Conservation (phyloP, 2,329 filamentous ascomycete species). For the Colletotrichum higginsianum region DNA sequence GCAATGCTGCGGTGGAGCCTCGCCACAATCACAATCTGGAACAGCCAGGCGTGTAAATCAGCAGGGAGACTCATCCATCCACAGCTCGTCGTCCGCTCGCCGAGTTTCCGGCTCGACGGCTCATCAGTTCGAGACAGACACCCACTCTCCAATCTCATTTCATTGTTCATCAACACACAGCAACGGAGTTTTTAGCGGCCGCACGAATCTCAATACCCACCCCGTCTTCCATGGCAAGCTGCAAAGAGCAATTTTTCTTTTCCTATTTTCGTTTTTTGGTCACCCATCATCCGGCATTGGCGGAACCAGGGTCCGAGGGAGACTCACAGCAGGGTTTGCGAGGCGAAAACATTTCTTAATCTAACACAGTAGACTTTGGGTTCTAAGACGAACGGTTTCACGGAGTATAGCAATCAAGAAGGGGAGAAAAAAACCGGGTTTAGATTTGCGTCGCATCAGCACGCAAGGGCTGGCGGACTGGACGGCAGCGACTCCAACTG, state of each 20-base stretch:
- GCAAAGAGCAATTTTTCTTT: neutral
- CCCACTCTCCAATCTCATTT: neutral
- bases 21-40: slow-evolving; percentile 13
- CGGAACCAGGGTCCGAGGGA: neutral
- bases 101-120: neutral
- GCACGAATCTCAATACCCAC: slow-evolving; percentile 29
- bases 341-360: slow-evolving; percentile 25
- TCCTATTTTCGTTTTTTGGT: neutral
- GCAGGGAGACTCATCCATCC: slow-evolving; percentile 11
- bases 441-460: slow-evolving; percentile 35
- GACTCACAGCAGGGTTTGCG: neutral
- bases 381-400: slow-evolving; percentile 28
- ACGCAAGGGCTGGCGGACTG: slow-evolving; percentile 35
- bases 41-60: slow-evolving; percentile 15
- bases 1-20: slow-evolving; percentile 6
- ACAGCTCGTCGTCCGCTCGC: neutral
- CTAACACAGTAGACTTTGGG: slow-evolving; percentile 36
- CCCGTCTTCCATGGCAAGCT: slow-evolving; percentile 2
- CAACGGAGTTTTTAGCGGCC: slow-evolving; percentile 29
- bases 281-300: neutral
- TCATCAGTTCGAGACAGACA: neutral
- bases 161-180: slow-evolving; percentile 15
- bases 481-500: slow-evolving; percentile 37
- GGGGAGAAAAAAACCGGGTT: slow-evolving; percentile 27
- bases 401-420: slow-evolving; percentile 37